A percentile compares a stretch with the other conserved stretches of the same genome.
phyloP scores from a whole-genome alignment of 2,329 filamentous ascomycete species.

The Pseudocercospora fuligena region DNA sequence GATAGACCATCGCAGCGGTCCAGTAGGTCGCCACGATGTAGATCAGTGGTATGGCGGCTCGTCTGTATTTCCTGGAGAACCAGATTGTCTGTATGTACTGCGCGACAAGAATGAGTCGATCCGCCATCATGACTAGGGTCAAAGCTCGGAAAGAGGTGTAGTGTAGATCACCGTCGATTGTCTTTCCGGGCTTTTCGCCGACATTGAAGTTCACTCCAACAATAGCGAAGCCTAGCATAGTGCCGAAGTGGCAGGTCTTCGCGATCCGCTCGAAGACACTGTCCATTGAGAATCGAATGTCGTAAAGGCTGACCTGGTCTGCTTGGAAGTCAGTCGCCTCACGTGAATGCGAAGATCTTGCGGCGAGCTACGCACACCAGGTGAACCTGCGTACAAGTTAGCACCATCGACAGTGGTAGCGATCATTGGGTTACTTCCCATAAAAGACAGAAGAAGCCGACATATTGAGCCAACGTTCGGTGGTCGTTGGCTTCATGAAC shows the following conservation, averaged over 20 bases:
- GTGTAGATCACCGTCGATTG: too few relatives aligned
- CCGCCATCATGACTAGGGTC: constrained; percentile 45
- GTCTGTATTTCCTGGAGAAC: constrained; percentile 39
- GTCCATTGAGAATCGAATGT: constrained; percentile 68
- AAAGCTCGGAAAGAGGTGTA: constrained; percentile 29
- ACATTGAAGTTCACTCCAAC: constrained; percentile 47
- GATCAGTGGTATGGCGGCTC: constrained; percentile 38
- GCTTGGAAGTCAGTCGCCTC: too few relatives aligned
- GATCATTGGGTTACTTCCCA: constrained; percentile 48
- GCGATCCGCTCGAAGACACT: constrained; percentile 65
- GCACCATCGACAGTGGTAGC: too few relatives aligned
- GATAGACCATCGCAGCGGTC: constrained; percentile 42
- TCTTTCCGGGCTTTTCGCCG: too few relatives aligned
- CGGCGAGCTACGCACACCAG: constrained; percentile 50
- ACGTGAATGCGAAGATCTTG: too few relatives aligned
- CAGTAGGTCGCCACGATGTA: constrained; percentile 42
- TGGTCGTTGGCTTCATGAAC: constrained; percentile 61
- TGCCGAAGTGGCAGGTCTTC: constrained; percentile 64
- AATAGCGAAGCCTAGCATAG: constrained; percentile 69
- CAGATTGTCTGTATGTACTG: constrained; percentile 46
- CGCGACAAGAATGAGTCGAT: constrained; percentile 41
- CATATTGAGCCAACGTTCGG: constrained; percentile 48
- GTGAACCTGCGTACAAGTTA: constrained; percentile 49
- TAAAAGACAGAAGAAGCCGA: constrained; percentile 59
- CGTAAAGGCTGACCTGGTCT: constrained; percentile 64